Conservation (phyloP, 2,329 filamentous ascomycete species). For the Microcyclospora pomicola region DNA sequence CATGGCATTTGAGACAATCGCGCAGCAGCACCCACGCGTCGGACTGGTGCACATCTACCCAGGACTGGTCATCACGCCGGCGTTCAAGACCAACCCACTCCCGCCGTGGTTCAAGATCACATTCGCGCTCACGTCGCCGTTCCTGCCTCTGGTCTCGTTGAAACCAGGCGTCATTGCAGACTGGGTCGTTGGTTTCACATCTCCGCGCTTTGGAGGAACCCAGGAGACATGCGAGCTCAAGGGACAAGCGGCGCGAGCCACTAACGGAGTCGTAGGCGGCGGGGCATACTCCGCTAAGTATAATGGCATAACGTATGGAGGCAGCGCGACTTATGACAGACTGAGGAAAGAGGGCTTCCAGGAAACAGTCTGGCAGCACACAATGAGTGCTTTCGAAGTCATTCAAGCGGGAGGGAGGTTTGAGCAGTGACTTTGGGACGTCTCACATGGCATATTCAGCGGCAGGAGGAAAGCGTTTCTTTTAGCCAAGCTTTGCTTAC, state of each 20-base stretch:
- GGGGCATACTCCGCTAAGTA: slow-evolving; percentile 8
- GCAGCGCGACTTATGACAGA: slow-evolving; percentile 1
- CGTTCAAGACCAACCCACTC: slow-evolving; percentile 3
- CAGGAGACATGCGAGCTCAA: neutral
- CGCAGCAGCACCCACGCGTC: slow-evolving; percentile 6
- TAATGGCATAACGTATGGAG: slow-evolving; percentile 6
- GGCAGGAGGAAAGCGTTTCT: no score
- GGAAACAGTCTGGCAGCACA: slow-evolving; percentile 6
- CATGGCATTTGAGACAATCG: slow-evolving; percentile 11
- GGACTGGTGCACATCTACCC: slow-evolving; percentile 11
- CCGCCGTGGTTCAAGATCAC: slow-evolving; percentile 10
- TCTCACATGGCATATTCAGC: no score
- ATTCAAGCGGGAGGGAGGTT: no score
- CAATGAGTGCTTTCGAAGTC: neutral
- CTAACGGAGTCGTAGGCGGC: slow-evolving; percentile 6
- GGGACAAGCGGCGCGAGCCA: neutral
- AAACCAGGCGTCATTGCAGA: slow-evolving; percentile 1
- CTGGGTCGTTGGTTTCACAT: neutral
- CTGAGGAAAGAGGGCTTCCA: slow-evolving; percentile 4
- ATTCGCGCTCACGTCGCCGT: slow-evolving; percentile 3
- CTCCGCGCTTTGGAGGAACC: neutral
- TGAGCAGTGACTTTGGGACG: no score
- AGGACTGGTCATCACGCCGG: slow-evolving; percentile 11
- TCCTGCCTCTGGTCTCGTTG: neutral
- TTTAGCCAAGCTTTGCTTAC: no score